Base-by-base conservation (phyloP, 257 asterid species). In the Solanum clarkiae region DNA sequence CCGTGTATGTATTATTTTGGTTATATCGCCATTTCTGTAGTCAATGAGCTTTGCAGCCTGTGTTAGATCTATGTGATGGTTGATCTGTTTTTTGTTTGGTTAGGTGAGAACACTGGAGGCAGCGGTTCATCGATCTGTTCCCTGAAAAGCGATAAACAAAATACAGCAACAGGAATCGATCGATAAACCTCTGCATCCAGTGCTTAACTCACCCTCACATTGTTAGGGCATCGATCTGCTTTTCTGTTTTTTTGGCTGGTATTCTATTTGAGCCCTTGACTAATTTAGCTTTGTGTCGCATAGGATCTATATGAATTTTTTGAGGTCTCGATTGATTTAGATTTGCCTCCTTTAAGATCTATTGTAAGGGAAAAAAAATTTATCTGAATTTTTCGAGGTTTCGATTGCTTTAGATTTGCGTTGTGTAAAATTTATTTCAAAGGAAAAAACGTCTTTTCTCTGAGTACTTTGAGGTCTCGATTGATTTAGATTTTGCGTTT, bases 111-210 rank as follows among this genome's bases (percentile, higher is more conserved):
- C 88, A 44, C 89, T 88, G 91, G 91, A 88, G 80, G 88, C 89
- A 88, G 91, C 89, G 91, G 89, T 88, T 88, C 87, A 87, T 88
- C 91, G 91, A 86, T 86, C 91, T 83, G 91, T 88, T 88, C 89
- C 87, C 79, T 85, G 89, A 82, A 84, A 60, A 53, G 72, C 86
- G 10, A 66, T 60, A 69, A 24, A 65, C 84, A 10, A 68, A 66
- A 63, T 26, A 16, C 8, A 44, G 82, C 81, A 60, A 40, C 85
- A 40, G 88, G 88, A 88, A 88, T 87, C 87, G 89, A 44, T 88
- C 91, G 89, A 88, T 88, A 88, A 88, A 88, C 91, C 91, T 88
- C 89, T 88, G 91, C 91, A 88, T 88, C 91, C 91, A 85, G 91
- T 57, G 91, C 53, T 82, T 85, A 45, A 85, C 68, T 82, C 84